Evolutionary conservation across 768 basidiomycete species (phyloP).

Genomic region (Phlebiopsis gigantea): DNA sequence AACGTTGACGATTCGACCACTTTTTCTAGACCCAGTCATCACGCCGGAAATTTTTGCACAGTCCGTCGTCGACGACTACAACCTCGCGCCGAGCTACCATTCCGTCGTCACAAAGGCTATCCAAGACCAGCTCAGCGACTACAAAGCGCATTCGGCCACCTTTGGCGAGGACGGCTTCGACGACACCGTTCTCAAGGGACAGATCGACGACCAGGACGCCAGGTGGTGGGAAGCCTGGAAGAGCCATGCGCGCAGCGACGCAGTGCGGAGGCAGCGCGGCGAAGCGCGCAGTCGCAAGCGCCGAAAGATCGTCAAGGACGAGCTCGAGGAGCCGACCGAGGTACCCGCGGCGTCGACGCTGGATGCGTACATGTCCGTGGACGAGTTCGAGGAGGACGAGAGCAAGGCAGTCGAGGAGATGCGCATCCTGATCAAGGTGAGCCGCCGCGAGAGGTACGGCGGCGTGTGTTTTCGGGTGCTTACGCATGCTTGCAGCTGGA

Average conservation of each 20-base stretch:
- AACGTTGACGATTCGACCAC: background rate
- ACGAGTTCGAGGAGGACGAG: conserved; percentile 65
- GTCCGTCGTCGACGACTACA: conserved; percentile 87
- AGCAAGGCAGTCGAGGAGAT: conserved; percentile 74
- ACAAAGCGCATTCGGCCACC: conserved; percentile 57
- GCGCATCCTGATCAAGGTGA: conserved; percentile 87
- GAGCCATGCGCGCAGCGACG: conserved; percentile 41
- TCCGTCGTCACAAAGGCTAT: conserved; percentile 73
- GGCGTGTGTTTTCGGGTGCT: background rate
- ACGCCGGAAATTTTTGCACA: conserved; percentile 90
- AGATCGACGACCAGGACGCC: conserved; percentile 42
- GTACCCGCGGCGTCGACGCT: background rate
- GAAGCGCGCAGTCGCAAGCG: conserved; percentile 34
- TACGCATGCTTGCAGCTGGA: conserved; percentile 60
- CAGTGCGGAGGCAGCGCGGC: conserved; percentile 26
- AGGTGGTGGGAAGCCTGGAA: conserved; percentile 75
- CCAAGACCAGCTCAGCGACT: conserved; percentile 83
- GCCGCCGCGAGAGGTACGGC: too few species aligned
- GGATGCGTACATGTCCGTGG: conserved; percentile 41
- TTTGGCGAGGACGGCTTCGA: conserved; percentile 40
- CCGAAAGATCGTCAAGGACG: conserved; percentile 35
- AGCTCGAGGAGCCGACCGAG: conserved; percentile 7
- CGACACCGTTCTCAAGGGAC: conserved; percentile 34
- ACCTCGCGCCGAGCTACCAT: conserved; percentile 61
- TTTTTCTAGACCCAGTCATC: conserved; percentile 70